Conservation (phyloP, 2,329 filamentous ascomycete species). For the Phoma sp. region DNA sequence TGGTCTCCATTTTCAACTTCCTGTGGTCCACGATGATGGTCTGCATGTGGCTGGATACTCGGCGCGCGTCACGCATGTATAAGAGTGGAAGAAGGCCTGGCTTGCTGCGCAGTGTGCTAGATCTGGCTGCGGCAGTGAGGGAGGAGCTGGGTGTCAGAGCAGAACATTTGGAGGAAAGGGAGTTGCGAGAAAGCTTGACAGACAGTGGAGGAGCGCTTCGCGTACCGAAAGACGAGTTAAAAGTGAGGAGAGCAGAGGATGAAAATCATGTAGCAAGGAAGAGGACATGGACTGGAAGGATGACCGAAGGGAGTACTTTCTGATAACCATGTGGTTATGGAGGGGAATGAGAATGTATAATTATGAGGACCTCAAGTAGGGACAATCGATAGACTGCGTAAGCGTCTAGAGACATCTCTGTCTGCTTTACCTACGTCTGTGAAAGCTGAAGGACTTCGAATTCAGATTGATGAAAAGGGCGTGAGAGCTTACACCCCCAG, state of each 20-base stretch:
- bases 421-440: too few species aligned
- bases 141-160: constrained; percentile 34
- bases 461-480: too few species aligned
- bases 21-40: constrained; percentile 42
- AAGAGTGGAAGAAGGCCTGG: constrained; percentile 37
- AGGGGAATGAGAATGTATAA: too few species aligned
- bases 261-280: constrained; percentile 5
- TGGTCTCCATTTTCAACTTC: constrained; percentile 44
- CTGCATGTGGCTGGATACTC: constrained; percentile 42
- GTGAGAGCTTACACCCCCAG: too few species aligned
- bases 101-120: constrained; percentile 36
- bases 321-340: background rate
- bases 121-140: constrained; percentile 33
- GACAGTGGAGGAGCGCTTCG: constrained; percentile 30
- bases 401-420: too few species aligned
- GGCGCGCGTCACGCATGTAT: constrained; percentile 38
- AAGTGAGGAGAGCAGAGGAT: constrained; percentile 25
- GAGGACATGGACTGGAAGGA: constrained; percentile 26
- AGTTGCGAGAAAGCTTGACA: constrained; percentile 26
- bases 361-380: too few species aligned
- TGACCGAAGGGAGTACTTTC: constrained; percentile 40
- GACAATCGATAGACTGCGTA: too few species aligned
- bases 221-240: constrained; percentile 34
- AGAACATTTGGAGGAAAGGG: constrained; percentile 29
- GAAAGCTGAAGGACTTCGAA: too few species aligned